Evolutionary conservation across 352 stramenopile species (phyloP), one percentile per base, ranked within the genome.

Genomic region (Globisporangium acanthophoron): DNA sequence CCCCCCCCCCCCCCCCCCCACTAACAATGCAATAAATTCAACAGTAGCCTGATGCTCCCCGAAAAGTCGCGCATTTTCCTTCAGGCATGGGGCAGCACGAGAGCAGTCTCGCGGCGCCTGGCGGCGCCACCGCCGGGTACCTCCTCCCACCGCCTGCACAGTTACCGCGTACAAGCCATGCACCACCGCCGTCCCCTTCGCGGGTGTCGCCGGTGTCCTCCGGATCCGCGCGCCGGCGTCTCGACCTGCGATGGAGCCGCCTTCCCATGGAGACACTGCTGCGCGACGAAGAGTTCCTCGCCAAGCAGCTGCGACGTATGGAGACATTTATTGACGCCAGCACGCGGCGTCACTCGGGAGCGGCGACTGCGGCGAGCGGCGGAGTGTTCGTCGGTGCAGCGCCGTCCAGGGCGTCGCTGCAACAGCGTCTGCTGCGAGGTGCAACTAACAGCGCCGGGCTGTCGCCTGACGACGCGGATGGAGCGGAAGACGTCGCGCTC

Each of bases 181-280:
- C 21, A 7, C 4, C 44, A 27, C 50, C 49, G 43, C 11, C 37
- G 20, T 15, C 45, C 1, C 33, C 29, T n/a, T n/a, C 29, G 18
- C 27, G 29, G 16, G 21, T 40, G 12, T 57, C 16, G 11, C 15
- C 21, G 20, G 16, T 21, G 9, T 39, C 35, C 5, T 24, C 20
- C 33, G 29, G 50, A 5, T 47, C 27, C 11, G 31, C 49, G 9
- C 48, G 44, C 6, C 66, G 60, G 3, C 77, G 83, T n/a, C 56
- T 69, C 21, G 80, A 91, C 60, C 46, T 81, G 58, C 78, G 79
- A 8, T 93, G 83, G 83, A 65, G 71, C n/a, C 71, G 78, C n/a
- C 60, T 93, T 21, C 63, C 65, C 8, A 71, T 88, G 44, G 77
- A 74, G 5, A 24, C 21, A 24, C 80, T 90, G 51, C 67, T 91